Evolutionary conservation across 2,329 filamentous ascomycete species (phyloP).

Genomic region (Cladosporium phlei): DNA sequence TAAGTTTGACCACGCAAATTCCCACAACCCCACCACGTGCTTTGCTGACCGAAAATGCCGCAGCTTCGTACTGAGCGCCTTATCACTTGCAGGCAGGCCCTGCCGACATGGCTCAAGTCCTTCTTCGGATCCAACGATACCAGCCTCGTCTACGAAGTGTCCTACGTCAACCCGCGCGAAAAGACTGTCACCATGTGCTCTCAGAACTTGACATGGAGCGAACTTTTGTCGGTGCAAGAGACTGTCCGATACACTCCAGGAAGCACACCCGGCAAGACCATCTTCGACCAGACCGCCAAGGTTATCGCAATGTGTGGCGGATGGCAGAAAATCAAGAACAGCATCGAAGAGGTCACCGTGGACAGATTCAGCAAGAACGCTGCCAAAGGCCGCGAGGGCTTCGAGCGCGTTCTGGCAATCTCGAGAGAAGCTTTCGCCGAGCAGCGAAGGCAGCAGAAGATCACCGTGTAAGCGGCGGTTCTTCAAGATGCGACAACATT

Average conservation of each 20-base stretch:
- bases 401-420: conserved; percentile 91
- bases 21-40: background rate
- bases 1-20: background rate
- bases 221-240: conserved; percentile 86
- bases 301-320: conserved; percentile 93
- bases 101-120: conserved; percentile 74
- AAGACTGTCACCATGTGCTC: conserved; percentile 96
- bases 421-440: conserved; percentile 86
- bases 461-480: no score
- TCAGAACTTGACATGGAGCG: conserved; percentile 88
- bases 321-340: conserved; percentile 95
- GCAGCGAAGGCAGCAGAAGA: conserved; percentile 62
- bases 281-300: conserved; percentile 83
- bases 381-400: conserved; percentile 82
- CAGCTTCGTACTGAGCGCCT: conserved; percentile 65
- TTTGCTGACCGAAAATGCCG: conserved; percentile 28
- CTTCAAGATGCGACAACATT: background rate
- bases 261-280: conserved; percentile 54
- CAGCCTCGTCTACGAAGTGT: conserved; percentile 89
- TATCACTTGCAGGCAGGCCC: conserved; percentile 59
- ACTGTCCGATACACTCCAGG: conserved; percentile 71
- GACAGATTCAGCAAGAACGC: conserved; percentile 90
- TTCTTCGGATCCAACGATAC: conserved; percentile 76
- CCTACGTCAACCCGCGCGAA: conserved; percentile 77
- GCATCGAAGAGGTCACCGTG: conserved; percentile 87